Evolutionary conservation across 331 rosid species (phyloP).

Genomic region (Telfairia occidentalis): DNA sequence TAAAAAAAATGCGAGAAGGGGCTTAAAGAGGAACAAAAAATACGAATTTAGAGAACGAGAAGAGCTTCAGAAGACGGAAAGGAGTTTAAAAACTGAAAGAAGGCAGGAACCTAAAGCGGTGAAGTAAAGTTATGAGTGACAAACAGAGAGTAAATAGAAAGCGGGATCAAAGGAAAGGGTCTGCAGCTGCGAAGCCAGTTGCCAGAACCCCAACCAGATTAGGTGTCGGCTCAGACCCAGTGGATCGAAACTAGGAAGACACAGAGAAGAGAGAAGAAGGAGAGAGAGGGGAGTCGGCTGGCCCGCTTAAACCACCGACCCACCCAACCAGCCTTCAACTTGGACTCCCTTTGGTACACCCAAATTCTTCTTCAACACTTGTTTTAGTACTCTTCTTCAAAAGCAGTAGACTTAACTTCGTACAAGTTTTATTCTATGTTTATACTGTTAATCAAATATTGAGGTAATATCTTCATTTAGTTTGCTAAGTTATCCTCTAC

Average conservation of each 20-base stretch:
- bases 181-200: background rate
- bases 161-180: slow-evolving; percentile 4
- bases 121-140: slow-evolving; percentile 20
- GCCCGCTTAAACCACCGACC: slow-evolving; percentile 8
- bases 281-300: background rate
- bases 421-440: too few relatives aligned
- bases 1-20: background rate
- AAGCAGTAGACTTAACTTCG: too few relatives aligned
- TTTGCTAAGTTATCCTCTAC: background rate
- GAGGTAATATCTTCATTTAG: background rate
- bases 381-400: too few relatives aligned
- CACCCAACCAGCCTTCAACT: background rate
- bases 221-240: background rate
- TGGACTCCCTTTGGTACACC: background rate
- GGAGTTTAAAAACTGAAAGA: slow-evolving; percentile 8
- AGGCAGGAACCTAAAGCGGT: slow-evolving; percentile 17
- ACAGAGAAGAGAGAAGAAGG: background rate
- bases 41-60: background rate
- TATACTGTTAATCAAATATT: too few relatives aligned
- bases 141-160: slow-evolving; percentile 29
- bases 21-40: slow-evolving; percentile 1
- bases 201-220: slow-evolving; percentile 6
- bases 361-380: background rate
- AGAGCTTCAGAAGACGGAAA: background rate
- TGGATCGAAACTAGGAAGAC: slow-evolving; percentile 5